phyloP scores from a whole-genome alignment of 257 asterid species.

The Penstemon eatonii region DNA sequence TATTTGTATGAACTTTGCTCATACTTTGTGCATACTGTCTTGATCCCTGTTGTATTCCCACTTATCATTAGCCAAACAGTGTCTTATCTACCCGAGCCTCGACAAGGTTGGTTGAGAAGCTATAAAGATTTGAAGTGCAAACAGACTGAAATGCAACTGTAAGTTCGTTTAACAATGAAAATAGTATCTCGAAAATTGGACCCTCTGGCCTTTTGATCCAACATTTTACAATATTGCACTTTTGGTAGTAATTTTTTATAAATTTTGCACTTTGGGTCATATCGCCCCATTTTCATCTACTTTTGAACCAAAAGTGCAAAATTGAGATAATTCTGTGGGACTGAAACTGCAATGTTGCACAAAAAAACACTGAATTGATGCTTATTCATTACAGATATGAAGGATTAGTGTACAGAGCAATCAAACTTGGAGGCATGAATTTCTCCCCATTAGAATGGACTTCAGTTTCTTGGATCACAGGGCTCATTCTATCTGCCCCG shows the following conservation, averaged over 20 bases:
- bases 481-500: slow-evolving; percentile 73
- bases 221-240: too few species aligned
- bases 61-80: slow-evolving; percentile 80
- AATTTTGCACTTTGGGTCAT: too few species aligned
- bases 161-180: slow-evolving; percentile 32
- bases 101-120: slow-evolving; percentile 63
- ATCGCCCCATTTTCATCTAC: too few species aligned
- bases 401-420: slow-evolving; percentile 49
- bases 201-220: too few species aligned
- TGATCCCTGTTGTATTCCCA: slow-evolving; percentile 76
- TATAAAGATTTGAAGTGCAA: slow-evolving; percentile 50
- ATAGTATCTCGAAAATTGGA: too few species aligned
- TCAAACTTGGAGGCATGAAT: slow-evolving; percentile 42
- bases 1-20: slow-evolving; percentile 80
- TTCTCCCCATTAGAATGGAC: slow-evolving; percentile 80
- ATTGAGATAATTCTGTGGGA: too few species aligned
- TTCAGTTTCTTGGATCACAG: slow-evolving; percentile 73
- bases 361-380: neutral
- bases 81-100: slow-evolving; percentile 50
- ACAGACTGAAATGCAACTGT: slow-evolving; percentile 59
- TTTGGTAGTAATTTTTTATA: too few species aligned
- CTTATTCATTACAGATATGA: slow-evolving; percentile 48
- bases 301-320: too few species aligned
- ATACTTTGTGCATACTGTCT: slow-evolving; percentile 68
- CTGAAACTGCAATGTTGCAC: neutral